Conservation (phyloP, 306 rosid genomes). For the Trifolium fragiferum region DNA sequence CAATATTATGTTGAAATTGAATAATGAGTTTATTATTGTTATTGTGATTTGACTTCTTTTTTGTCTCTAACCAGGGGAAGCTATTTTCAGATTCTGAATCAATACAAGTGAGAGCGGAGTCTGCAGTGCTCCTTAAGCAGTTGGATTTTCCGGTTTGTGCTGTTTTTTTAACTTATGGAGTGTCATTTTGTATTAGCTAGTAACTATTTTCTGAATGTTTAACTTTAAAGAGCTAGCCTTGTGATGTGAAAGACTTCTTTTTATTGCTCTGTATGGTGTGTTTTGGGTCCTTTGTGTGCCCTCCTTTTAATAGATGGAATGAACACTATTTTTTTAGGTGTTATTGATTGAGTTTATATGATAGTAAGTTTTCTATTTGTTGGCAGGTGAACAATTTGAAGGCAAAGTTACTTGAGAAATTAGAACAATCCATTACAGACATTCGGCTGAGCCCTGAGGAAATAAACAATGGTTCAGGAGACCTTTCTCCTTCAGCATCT, state of each 20-base stretch:
- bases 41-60: constrained; percentile 42
- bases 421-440: constrained; percentile 74
- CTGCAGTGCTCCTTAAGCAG: constrained; percentile 95
- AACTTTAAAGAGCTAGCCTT: constrained; percentile 9
- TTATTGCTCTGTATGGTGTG: constrained; percentile 13
- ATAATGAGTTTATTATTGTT: constrained; percentile 26
- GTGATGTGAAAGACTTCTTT: constrained; percentile 1
- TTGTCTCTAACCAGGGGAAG: constrained; percentile 68
- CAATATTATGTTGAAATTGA: constrained; percentile 24
- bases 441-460: constrained; percentile 72
- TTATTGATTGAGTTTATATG: constrained; percentile 36
- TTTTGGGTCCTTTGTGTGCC: constrained; percentile 18
- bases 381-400: constrained; percentile 85
- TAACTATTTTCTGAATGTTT: constrained; percentile 30
- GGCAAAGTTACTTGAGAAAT: constrained; percentile 76
- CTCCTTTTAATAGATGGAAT: not conserved
- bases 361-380: constrained; percentile 43
- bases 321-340: constrained; percentile 15
- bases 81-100: constrained; percentile 92
- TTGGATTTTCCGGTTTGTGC: constrained; percentile 82
- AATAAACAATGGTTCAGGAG: constrained; percentile 53
- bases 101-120: constrained; percentile 92
- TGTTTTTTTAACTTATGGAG: not conserved
- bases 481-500: constrained; percentile 53
- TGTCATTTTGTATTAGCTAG: constrained; percentile 18